Conservation (phyloP, 2,329 filamentous ascomycete species). For the Phaeosphaeria sp. region DNA sequence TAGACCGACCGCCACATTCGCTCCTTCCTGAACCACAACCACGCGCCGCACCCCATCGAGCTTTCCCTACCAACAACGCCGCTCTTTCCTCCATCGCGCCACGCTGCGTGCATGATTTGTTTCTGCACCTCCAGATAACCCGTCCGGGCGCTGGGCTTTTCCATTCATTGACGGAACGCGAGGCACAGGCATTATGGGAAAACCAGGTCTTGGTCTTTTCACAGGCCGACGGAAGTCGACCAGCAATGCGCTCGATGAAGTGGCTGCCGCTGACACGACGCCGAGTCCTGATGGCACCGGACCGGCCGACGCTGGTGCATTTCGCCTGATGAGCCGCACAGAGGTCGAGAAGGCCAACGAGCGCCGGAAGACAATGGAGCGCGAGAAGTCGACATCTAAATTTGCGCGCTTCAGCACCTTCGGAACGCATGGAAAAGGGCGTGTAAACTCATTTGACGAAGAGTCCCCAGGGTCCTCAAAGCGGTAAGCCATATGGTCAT, state of each 20-base stretch:
- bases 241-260: constrained; percentile 43
- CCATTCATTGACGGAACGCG: background rate
- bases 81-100: constrained; percentile 9
- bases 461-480: constrained; percentile 45
- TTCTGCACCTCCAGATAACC: constrained; percentile 21
- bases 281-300: constrained; percentile 30
- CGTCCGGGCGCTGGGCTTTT: constrained; percentile 21
- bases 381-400: constrained; percentile 39
- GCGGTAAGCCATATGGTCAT: constrained; percentile 38
- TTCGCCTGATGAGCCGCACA: constrained; percentile 43
- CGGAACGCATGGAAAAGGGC: constrained; percentile 35
- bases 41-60: background rate
- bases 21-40: constrained; percentile 3
- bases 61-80: background rate
- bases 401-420: constrained; percentile 45
- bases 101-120: constrained; percentile 26
- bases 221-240: constrained; percentile 47
- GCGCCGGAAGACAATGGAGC: constrained; percentile 38
- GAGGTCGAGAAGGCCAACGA: constrained; percentile 39
- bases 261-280: constrained; percentile 16
- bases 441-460: constrained; percentile 46
- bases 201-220: constrained; percentile 42
- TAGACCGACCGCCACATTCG: constrained; percentile 9
- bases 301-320: constrained; percentile 33
- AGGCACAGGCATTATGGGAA: constrained; percentile 31